Percentiles rank a stretch among this genome's conserved stretches.
Conservation (phyloP, 306 rosid species). For the Gastrolobium bilobum region DNA sequence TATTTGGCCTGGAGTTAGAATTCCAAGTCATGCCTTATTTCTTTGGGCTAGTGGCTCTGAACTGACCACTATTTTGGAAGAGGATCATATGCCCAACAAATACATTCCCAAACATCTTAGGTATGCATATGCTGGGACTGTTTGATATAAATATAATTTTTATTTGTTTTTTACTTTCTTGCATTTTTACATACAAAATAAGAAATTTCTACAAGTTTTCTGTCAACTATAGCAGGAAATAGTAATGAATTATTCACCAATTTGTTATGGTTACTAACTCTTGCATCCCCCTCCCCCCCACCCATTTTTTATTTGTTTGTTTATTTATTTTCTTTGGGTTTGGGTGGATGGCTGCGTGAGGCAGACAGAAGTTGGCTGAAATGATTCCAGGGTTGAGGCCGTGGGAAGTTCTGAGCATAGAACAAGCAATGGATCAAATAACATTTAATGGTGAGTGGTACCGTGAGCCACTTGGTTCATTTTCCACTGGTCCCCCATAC, state of each 20-base stretch:
- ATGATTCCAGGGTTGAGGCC: conserved; percentile 91
- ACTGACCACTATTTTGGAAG: conserved; percentile 76
- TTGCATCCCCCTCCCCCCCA: neutral
- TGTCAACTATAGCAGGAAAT: conserved; percentile 22
- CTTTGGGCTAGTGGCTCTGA: conserved; percentile 99
- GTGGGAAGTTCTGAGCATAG: conserved; percentile 94
- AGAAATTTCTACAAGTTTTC: neutral
- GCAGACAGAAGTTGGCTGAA: conserved; percentile 67
- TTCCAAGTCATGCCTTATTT: conserved; percentile 90
- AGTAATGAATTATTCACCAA: conserved; percentile 29
- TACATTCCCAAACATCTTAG: conserved; percentile 84
- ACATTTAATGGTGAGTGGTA: conserved; percentile 84
- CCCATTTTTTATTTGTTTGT: neutral
- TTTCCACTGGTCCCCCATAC: conserved; percentile 86
- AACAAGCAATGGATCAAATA: conserved; percentile 93
- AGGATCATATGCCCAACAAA: conserved; percentile 99
- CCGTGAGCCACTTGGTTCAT: conserved; percentile 85
- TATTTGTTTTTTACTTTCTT: conserved; percentile 9
- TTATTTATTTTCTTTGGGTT: neutral
- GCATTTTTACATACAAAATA: neutral
- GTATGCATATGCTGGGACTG: conserved; percentile 54
- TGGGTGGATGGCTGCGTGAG: conserved; percentile 37
- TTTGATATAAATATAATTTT: neutral
- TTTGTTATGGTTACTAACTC: conserved; percentile 36
- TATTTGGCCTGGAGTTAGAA: conserved; percentile 93